Base-by-base conservation (phyloP, 1,284 basidiomycete species). In the Omphalotus olearius region DNA sequence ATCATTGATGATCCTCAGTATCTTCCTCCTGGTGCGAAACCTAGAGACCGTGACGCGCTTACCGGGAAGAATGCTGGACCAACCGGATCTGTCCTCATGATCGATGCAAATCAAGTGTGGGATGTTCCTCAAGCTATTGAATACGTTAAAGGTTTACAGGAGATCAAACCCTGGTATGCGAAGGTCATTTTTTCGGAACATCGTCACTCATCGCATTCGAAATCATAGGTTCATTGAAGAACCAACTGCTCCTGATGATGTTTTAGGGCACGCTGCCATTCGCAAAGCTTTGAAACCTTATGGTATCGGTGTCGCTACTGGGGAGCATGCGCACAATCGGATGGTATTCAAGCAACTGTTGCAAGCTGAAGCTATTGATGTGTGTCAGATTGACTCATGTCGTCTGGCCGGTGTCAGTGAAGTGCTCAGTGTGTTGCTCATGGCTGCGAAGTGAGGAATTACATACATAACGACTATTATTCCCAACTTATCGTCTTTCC, bases 301-400 rank as follows among this genome's bases (percentile, higher is more conserved):
- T 64, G 86, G 86, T 1, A 94, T 98, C 57, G 92, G 93, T 47
- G 95, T 98, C 43, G 94, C 95, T 1, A 98, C 94, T 0, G 95
- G 94, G 47, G 94, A 98, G 69, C 94, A 98, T 64, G 93, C 91
- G 2, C 94, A 96, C 69, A 97, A 96, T 70, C 82, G 91, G 54
- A 95, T 97, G 80, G 81, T 91, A n/a, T 98, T 98, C 81, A 98
- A 98, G 74, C 94, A 98, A 67, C 79, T 98, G 13, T 75, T 98
- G 10, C 93, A 96, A 66, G 89, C 93, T 1, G 84, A 93, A 47
- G 93, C 93, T 13, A 93, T 98, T 63, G 93, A 96, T 64, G 94
- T 97, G n/a, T 88, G 85, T 58, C 94, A 98, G 69, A 94, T 98
- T 65, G 95, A 98, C 74, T 91, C 90, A 33, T 97, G 94, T 70